Evolutionary conservation across 108 stramenopile species (phyloP).

Genomic region (Cyclotella baltica): DNA sequence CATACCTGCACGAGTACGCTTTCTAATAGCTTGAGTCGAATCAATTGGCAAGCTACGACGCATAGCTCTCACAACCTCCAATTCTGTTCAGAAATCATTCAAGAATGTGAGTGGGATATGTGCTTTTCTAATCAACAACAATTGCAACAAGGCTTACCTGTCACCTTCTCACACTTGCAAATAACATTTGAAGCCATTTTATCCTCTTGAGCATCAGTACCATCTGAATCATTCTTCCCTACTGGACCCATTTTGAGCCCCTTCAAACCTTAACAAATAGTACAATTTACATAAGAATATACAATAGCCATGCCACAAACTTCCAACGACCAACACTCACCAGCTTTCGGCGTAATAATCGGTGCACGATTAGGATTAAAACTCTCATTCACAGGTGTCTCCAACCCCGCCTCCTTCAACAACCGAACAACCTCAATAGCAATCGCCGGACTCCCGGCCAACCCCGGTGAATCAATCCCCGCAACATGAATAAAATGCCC

Average conservation of each 20-base stretch:
- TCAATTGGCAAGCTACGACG: conserved; percentile 78
- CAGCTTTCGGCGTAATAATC: conserved; percentile 78
- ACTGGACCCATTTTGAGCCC: conserved; percentile 75
- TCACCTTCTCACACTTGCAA: conserved; percentile 87
- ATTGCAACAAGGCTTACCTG: too few species aligned
- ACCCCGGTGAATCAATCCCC: conserved; percentile 81
- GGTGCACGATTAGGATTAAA: conserved; percentile 85
- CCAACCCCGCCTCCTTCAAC: conserved; percentile 64
- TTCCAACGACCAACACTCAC: too few species aligned
- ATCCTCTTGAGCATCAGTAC: conserved; percentile 53
- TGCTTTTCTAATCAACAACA: too few species aligned
- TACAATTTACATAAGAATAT: not conserved
- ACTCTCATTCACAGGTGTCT: conserved; percentile 48
- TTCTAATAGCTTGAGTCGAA: conserved; percentile 77
- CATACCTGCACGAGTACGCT: conserved; percentile 83
- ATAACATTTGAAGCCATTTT: conserved; percentile 75
- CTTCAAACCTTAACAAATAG: conserved; percentile 32
- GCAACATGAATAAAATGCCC: conserved; percentile 78
- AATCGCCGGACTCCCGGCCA: conserved; percentile 85
- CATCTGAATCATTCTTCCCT: conserved; percentile 72
- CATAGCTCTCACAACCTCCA: conserved; percentile 78
- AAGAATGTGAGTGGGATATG: too few species aligned
- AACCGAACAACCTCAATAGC: conserved; percentile 75
- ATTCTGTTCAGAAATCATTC: conserved; percentile 31
- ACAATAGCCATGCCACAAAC: too few species aligned